These are phyloP conservation scores for Fraxinus anomala DNA, from an alignment of 257 asterid species.

Conservation along the genomic window DNA sequence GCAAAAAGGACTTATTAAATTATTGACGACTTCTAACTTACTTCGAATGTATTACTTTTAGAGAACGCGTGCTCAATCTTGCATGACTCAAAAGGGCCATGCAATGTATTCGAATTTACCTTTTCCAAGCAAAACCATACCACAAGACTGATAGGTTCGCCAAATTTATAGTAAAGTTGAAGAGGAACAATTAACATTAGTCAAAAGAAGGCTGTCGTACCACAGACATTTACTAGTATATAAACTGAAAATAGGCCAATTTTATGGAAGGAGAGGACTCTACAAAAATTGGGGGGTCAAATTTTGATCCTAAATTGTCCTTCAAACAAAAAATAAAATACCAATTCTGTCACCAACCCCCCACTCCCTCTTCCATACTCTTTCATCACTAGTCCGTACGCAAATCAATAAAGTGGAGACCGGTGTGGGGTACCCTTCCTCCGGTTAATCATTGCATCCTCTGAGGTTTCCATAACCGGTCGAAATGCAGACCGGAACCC, in stretches of 20 bases:
- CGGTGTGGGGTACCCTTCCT: constrained; percentile 52
- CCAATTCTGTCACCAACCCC: constrained; percentile 17
- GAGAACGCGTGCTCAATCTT: background rate
- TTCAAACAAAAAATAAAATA: background rate
- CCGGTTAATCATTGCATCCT: constrained; percentile 33
- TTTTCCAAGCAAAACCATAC: too few relatives aligned
- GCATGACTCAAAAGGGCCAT: background rate
- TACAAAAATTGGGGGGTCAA: constrained; percentile 38
- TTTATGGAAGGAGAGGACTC: constrained; percentile 13
- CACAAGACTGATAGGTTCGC: background rate
- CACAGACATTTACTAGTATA: background rate
- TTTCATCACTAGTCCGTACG: constrained; percentile 21
- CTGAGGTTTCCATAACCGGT: constrained; percentile 31
- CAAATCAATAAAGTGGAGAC: constrained; percentile 43
- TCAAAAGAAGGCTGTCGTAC: background rate
- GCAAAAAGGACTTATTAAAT: too few relatives aligned
- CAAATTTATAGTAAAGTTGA: background rate
- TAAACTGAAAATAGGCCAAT: background rate
- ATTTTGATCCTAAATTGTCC: background rate
- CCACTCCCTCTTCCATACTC: constrained; percentile 20
- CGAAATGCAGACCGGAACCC: constrained; percentile 22
- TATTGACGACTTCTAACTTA: too few relatives aligned
- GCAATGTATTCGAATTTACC: too few relatives aligned
- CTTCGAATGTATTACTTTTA: background rate
- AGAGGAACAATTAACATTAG: background rate